A percentile compares a stretch with the other conserved stretches of the same genome.
phyloP scores from a whole-genome alignment of 2,329 filamentous ascomycete genomes.

The Phialocephala subalpina region DNA sequence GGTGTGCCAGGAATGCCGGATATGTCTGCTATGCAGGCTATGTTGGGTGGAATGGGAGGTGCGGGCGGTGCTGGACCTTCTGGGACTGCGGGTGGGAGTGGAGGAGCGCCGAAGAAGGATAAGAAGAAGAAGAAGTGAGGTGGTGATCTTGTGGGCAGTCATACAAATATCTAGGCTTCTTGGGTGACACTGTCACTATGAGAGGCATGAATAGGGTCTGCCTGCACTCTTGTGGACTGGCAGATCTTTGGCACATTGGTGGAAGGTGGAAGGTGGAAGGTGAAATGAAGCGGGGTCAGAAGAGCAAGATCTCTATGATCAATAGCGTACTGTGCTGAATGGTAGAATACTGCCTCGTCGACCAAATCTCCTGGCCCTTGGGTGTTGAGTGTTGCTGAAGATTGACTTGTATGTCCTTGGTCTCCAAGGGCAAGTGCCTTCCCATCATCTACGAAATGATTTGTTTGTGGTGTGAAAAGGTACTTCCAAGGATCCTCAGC shows the following conservation, averaged over 20 bases:
- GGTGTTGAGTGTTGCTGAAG: too few relatives aligned
- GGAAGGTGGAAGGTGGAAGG: not conserved
- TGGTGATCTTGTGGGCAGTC: not conserved
- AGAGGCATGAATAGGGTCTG: not conserved
- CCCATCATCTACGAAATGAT: too few relatives aligned
- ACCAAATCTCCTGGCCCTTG: too few relatives aligned
- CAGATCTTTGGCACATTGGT: not conserved
- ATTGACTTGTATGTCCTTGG: too few relatives aligned
- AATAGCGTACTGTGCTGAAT: too few relatives aligned
- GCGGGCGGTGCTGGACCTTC: conserved; percentile 38
- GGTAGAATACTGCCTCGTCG: too few relatives aligned
- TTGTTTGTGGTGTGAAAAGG: too few relatives aligned
- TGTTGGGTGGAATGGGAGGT: conserved; percentile 51
- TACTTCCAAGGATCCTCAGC: not conserved
- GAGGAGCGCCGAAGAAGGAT: conserved; percentile 53
- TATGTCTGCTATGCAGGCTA: conserved; percentile 57
- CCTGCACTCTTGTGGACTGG: not conserved
- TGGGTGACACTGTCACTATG: too few relatives aligned
- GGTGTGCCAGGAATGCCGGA: conserved; percentile 49
- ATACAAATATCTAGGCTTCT: not conserved
- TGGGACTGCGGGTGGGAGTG: conserved; percentile 11
- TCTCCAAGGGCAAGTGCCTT: too few relatives aligned
- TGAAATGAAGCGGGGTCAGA: not conserved
- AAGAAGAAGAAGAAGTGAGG: conserved; percentile 41
- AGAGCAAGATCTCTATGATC: too few relatives aligned